phyloP scores from a whole-genome alignment of 495 filamentous ascomycete species.

The Penicillium robsamsonii region DNA sequence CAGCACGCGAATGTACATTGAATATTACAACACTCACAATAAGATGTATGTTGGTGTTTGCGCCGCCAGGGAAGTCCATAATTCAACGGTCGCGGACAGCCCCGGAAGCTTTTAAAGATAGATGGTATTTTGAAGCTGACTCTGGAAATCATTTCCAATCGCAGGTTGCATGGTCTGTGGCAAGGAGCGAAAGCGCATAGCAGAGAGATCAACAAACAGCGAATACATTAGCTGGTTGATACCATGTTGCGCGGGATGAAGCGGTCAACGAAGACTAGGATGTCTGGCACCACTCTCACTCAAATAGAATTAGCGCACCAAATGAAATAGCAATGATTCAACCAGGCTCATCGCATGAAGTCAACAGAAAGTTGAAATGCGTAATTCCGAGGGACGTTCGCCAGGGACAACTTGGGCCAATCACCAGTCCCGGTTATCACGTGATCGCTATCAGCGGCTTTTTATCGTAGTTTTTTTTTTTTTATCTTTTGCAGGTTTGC shows the following conservation, averaged over 20 bases:
- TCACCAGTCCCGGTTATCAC: constrained; percentile 25
- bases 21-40: constrained; percentile 37
- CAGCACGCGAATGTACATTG: constrained; percentile 9
- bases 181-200: constrained; percentile 12
- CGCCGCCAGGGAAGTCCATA: constrained; percentile 51
- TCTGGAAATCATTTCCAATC: constrained; percentile 42
- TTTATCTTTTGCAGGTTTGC: constrained; percentile 37
- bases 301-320: not conserved
- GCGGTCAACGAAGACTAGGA: not conserved
- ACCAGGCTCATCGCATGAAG: constrained; percentile 7
- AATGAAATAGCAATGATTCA: not conserved
- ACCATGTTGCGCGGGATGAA: constrained; percentile 22
- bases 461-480: constrained; percentile 49
- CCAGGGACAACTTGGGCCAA: constrained; percentile 27
- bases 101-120: constrained; percentile 32
- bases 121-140: constrained; percentile 25
- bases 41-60: constrained; percentile 47
- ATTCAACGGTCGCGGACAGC: constrained; percentile 35
- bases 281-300: not conserved
- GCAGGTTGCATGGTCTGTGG: constrained; percentile 9
- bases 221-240: constrained; percentile 24
- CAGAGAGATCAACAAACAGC: constrained; percentile 6
- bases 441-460: constrained; percentile 39
- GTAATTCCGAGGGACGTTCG: constrained; percentile 32
- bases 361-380: constrained; percentile 13